Conservation (phyloP, 2,329 filamentous ascomycete species). For the Aspergillus sp. region DNA sequence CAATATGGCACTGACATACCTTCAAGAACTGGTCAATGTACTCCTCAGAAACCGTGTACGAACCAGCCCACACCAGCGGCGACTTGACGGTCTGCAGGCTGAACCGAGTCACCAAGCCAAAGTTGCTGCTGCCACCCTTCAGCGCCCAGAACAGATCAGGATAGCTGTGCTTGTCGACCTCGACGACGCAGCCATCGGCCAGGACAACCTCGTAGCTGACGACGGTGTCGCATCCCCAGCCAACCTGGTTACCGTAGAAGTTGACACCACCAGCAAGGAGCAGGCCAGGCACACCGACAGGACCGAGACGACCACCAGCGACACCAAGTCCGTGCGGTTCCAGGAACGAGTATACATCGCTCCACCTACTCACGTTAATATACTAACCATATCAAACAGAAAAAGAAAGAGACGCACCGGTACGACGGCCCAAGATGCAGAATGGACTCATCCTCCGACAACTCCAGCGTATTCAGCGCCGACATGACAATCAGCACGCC, state of each 20-base stretch:
- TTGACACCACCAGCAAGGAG: conserved; percentile 30
- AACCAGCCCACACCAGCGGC: conserved; percentile 35
- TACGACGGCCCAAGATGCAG: conserved; percentile 30
- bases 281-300: conserved; percentile 30
- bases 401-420: conserved; percentile 16
- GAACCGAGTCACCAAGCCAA: conserved; percentile 45
- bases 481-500: conserved; percentile 37
- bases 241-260: conserved; percentile 31
- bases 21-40: conserved; percentile 27
- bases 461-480: conserved; percentile 26
- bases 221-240: conserved; percentile 30
- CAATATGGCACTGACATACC: conserved; percentile 11
- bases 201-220: conserved; percentile 38
- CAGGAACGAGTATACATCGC: conserved; percentile 34
- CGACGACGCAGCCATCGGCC: conserved; percentile 36
- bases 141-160: conserved; percentile 42
- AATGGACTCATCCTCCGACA: conserved; percentile 28
- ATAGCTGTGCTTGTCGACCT: conserved; percentile 32
- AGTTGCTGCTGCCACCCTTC: conserved; percentile 46
- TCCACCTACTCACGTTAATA: conserved; percentile 23
- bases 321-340: conserved; percentile 20
- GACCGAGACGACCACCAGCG: conserved; percentile 28
- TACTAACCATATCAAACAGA: background rate
- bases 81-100: conserved; percentile 35
- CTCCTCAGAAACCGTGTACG: conserved; percentile 24